Percentiles rank a stretch among this genome's conserved stretches.
These are phyloP conservation scores for Basipetospora sp. DNA, from an alignment of 2,329 filamentous ascomycete genomes.

Conservation along the genomic window DNA sequence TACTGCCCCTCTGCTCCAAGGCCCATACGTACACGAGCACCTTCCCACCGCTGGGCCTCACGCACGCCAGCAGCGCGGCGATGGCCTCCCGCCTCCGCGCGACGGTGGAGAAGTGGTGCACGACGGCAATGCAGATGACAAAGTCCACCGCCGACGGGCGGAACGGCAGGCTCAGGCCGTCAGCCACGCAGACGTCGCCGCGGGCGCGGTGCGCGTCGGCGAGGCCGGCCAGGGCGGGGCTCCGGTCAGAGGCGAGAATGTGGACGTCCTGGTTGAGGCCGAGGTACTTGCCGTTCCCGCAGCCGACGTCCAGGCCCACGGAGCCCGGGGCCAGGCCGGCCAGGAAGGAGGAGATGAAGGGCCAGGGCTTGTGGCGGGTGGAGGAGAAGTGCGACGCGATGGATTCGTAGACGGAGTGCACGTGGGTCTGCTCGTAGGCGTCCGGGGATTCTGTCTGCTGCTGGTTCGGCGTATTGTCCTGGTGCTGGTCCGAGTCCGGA, in stretches of 20 bases:
- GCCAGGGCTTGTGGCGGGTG: conserved; percentile 77
- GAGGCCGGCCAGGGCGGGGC: conserved; percentile 38
- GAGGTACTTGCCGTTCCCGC: conserved; percentile 94
- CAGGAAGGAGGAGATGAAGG: conserved; percentile 71
- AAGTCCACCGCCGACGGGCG: conserved; percentile 52
- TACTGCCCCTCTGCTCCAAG: conserved; percentile 73
- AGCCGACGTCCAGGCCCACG: conserved; percentile 80
- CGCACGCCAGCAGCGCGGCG: conserved; percentile 50
- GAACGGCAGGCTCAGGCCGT: conserved; percentile 73
- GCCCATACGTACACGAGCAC: conserved; percentile 89
- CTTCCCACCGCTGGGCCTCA: conserved; percentile 41
- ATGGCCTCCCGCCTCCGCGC: conserved; percentile 61
- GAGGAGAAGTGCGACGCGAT: conserved; percentile 75
- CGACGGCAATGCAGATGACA: conserved; percentile 81
- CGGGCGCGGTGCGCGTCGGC: conserved; percentile 26
- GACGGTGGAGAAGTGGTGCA: conserved; percentile 79
- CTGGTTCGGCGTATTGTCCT: conserved; percentile 8
- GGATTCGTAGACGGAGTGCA: conserved; percentile 81
- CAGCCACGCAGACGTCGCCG: conserved; percentile 62
- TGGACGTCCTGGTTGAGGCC: conserved; percentile 60
- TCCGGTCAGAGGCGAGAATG: conserved; percentile 68
- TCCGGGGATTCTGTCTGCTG: conserved; percentile 26
- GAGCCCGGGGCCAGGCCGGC: conserved; percentile 49
- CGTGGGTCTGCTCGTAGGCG: conserved; percentile 69
- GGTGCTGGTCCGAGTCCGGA: conserved; percentile 8